Conservation (phyloP, 2,329 filamentous ascomycete genomes). For the Periglandula ipomoeae region DNA sequence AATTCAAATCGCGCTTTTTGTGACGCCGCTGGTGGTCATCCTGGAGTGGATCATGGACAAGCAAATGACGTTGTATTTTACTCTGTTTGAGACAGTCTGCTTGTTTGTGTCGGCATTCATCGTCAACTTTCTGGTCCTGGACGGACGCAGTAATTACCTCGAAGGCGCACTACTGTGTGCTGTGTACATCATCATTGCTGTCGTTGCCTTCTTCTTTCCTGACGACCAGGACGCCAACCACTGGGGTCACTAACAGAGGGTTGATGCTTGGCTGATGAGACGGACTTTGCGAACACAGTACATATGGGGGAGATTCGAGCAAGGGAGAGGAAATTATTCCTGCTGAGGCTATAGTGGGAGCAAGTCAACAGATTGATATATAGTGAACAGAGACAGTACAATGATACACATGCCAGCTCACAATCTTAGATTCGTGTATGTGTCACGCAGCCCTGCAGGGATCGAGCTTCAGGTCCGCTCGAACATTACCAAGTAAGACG, state of each 20-base stretch:
- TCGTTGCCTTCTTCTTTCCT: slow-evolving; percentile 60
- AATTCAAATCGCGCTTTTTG: slow-evolving; percentile 64
- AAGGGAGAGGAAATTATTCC: not conserved
- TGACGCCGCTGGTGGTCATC: slow-evolving; percentile 61
- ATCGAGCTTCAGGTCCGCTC: too few species aligned
- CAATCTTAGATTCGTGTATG: too few species aligned
- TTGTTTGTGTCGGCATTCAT: slow-evolving; percentile 79
- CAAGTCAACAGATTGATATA: not conserved
- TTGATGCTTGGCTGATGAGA: not conserved
- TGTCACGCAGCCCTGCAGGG: too few species aligned
- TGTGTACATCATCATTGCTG: slow-evolving; percentile 58
- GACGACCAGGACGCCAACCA: slow-evolving; percentile 36
- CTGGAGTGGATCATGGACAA: slow-evolving; percentile 60
- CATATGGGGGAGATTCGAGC: too few species aligned
- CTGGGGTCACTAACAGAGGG: slow-evolving; percentile 17
- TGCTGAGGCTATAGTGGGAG: not conserved
- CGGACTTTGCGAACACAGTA: too few species aligned
- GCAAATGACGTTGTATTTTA: slow-evolving; percentile 76
- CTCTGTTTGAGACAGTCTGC: slow-evolving; percentile 79
- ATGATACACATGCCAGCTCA: too few species aligned
- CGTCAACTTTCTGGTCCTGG: slow-evolving; percentile 79
- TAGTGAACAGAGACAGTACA: not conserved
- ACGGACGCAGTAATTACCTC: slow-evolving; percentile 79
- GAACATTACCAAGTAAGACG: too few species aligned
- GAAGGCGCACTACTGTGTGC: slow-evolving; percentile 64